Evolutionary conservation across 441 rosid species (phyloP), one percentile per base, ranked within the genome.

Genomic region (Jatropha multifida): DNA sequence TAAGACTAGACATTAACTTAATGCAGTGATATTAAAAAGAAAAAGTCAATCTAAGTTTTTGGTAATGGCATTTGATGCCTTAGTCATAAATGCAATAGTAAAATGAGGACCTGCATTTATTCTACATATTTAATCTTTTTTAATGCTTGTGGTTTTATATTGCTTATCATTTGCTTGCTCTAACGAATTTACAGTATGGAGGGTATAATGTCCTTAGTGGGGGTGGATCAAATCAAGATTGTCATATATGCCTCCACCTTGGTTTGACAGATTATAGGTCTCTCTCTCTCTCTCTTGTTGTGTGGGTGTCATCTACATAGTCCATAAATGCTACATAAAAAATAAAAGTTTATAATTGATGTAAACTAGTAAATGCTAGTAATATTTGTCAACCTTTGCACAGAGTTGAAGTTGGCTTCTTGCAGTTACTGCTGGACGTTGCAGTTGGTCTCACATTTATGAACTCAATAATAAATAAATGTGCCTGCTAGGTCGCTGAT

Each of bases 221-320:
- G 75, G 85, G 69, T 73, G 83, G 83, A 79, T 77, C 84, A 63
- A 65, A 76, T 44, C 75, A 80, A 72, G 84, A 78, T 75, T 79
- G 76, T 75, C 80, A 72, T 67, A 87, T 84, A 1, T 84, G 87
- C 76, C 92, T 94, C 62, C 85, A 82, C 80, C 97, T 94, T 82
- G 98, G 97, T 68, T 75, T 92, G 84, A 91, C 97, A 68, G 95
- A 91, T 83, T 94, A 94, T 80, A 91, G 91, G 97, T 92, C 69
- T 10, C 44, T 76, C 75, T 77, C 65, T 41, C 59, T 26, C 67
- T 74, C 26, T 9, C 32, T 27, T 59, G n/a, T 63, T 40, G 1
- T 48, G 15, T 65, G 17, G 37, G 14, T 41, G 42, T 68, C 69
- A 52, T 55, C 59, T 52, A 62, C 18, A 27, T 23, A 55, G 26